These are phyloP conservation scores for Emericellopsis cladophorae DNA, from an alignment of 2,329 filamentous ascomycete genomes.

Conservation along the genomic window DNA sequence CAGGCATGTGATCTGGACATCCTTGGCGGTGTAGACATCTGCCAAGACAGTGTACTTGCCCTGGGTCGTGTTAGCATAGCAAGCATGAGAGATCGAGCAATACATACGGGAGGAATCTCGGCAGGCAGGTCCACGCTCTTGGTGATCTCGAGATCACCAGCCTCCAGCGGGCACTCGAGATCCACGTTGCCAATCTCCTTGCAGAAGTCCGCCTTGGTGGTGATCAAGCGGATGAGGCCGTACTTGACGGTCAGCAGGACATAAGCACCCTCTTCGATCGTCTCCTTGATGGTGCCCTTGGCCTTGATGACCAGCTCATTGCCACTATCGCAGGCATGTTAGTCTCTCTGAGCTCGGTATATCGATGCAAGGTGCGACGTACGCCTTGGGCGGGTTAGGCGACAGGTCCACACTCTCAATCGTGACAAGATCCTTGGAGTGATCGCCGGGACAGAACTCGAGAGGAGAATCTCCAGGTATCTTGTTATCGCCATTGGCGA, in stretches of 20 bases:
- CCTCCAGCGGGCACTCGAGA: slow-evolving; percentile 74
- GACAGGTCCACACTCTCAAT: slow-evolving; percentile 70
- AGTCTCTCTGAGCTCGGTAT: slow-evolving; percentile 6
- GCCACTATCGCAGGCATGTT: slow-evolving; percentile 44
- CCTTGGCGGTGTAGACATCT: slow-evolving; percentile 66
- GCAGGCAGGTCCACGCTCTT: slow-evolving; percentile 78
- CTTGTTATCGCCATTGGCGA: slow-evolving; percentile 39
- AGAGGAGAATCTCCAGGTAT: slow-evolving; percentile 82
- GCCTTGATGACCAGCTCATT: slow-evolving; percentile 67
- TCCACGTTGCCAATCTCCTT: slow-evolving; percentile 83
- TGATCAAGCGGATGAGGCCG: slow-evolving; percentile 81
- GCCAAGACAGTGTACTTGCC: slow-evolving; percentile 84
- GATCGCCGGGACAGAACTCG: slow-evolving; percentile 57
- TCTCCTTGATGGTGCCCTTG: slow-evolving; percentile 57
- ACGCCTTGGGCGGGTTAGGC: slow-evolving; percentile 84
- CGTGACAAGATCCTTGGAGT: slow-evolving; percentile 54
- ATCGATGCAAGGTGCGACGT: slow-evolving; percentile 11
- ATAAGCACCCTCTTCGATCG: slow-evolving; percentile 66
- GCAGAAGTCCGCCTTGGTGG: slow-evolving; percentile 71
- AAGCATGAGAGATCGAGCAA: background rate
- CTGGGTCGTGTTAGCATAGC: slow-evolving; percentile 25
- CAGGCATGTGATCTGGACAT: slow-evolving; percentile 73
- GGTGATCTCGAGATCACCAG: slow-evolving; percentile 58
- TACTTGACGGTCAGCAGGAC: slow-evolving; percentile 84
- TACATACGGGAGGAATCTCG: slow-evolving; percentile 76